These are phyloP conservation scores for Ceratobasidium sp. DNA, from an alignment of 1,284 basidiomycete species.

Conservation along the genomic window DNA sequence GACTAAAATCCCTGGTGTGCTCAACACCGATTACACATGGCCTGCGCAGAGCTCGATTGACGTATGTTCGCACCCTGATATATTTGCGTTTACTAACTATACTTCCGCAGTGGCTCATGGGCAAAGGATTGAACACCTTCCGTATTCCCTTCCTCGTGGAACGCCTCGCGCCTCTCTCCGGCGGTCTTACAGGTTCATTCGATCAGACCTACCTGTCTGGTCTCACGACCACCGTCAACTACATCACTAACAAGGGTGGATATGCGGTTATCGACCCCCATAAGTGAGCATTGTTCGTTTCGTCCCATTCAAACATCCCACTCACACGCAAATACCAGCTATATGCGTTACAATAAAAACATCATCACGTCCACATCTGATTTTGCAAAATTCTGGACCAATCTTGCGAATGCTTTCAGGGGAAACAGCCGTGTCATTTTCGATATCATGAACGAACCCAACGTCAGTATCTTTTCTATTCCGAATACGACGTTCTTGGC, in stretches of 20 bases:
- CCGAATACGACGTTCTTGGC: conserved; percentile 62
- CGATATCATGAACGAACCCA: conserved; percentile 76
- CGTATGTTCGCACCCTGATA: conserved; percentile 53
- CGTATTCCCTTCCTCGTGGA: conserved; percentile 73
- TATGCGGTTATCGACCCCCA: conserved; percentile 67
- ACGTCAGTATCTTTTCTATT: conserved; percentile 60
- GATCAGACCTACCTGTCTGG: conserved; percentile 66
- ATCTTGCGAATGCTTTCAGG: conserved; percentile 65
- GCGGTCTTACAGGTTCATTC: conserved; percentile 46
- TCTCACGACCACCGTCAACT: conserved; percentile 67
- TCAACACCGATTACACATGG: conserved; percentile 61
- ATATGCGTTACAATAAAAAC: conserved; percentile 68
- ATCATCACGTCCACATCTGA: conserved; percentile 64
- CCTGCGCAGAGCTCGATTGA: conserved; percentile 64
- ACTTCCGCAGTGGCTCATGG: conserved; percentile 64
- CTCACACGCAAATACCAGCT: conserved; percentile 59
- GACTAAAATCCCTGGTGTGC: conserved; percentile 14
- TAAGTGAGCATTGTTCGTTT: conserved; percentile 56
- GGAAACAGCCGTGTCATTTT: conserved; percentile 46
- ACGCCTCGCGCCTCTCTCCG: conserved; percentile 66
- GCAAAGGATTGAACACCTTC: conserved; percentile 73
- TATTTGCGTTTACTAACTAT: conserved; percentile 44
- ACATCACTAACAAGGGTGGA: conserved; percentile 72
- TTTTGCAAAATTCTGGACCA: conserved; percentile 72
- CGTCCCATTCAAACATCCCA: background rate